Evolutionary conservation across 2,329 filamentous ascomycete species (phyloP), one percentile per base, ranked within the genome.

Genomic region (Sclerotinia glacialis): DNA sequence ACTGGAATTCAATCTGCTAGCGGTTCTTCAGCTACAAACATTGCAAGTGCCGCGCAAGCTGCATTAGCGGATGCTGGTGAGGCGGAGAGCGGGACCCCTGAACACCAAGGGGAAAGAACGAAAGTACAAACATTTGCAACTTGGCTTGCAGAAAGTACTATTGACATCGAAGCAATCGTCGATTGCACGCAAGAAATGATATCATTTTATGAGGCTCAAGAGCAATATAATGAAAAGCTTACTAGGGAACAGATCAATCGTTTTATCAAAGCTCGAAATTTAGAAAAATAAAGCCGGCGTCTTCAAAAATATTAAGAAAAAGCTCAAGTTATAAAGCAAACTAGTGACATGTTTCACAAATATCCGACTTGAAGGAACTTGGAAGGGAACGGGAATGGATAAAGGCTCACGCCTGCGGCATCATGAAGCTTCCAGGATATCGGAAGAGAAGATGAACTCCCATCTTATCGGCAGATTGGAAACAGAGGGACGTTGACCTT

Each of bases 161-260:
- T 91, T 54, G 87, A 90, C 72, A 87, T 91, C 71, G 84, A 87
- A 73, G 85, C 83, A 3, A 82, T 91, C 54, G 85, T 91, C 52
- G 87, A 91, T 73, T 88, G 86, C 73, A 89, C 86, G 2, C 89
- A 91, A 76, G 89, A 91, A 76, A 82, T 91, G 72, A 86, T 91
- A 64, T 89, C 87, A 26, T 78, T 92, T 69, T 91, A 91, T 73
- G 87, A 90, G 74, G 69, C 72, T n/a, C 75, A 77, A 54, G 76
- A 78, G 62, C 73, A 75, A 62, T 77, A 77, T 62, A 78, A 76
- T 58, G 76, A 78, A 55, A 78, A 78, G 70, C 73, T 75, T 42
- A 74, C 74, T 26, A 71, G 72, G 68, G 76, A 78, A 68, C 75
- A 77, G 47, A 76, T 78, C 56, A 77, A 76, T 49, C 70, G 76